phyloP scores from a whole-genome alignment of 208 protist species.

The Crithidia expoeki region DNA sequence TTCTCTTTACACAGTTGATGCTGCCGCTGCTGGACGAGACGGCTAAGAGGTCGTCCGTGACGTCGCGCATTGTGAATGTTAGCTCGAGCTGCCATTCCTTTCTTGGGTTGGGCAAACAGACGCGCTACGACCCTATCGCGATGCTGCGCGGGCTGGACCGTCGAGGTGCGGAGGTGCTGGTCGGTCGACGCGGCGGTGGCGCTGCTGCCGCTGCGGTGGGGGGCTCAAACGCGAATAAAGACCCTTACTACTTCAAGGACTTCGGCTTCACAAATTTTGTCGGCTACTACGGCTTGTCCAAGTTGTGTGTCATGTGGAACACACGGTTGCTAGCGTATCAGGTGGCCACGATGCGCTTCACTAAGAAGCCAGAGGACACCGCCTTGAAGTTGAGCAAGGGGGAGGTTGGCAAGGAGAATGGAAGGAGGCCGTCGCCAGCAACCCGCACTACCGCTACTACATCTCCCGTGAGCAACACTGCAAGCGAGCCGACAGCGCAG shows the following conservation, averaged over 20 bases:
- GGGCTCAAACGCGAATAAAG: not conserved
- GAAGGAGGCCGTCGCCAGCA: not conserved
- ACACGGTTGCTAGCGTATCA: conserved; percentile 66
- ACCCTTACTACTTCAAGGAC: conserved; percentile 37
- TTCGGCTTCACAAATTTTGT: conserved; percentile 74
- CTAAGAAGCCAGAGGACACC: conserved; percentile 15
- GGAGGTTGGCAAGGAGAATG: not conserved
- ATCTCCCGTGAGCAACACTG: too few species aligned
- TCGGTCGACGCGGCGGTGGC: not conserved
- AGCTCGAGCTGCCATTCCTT: conserved; percentile 88
- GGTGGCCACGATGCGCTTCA: conserved; percentile 43
- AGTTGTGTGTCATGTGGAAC: conserved; percentile 88
- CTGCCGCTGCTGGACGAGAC: conserved; percentile 71
- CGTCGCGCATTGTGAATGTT: conserved; percentile 86
- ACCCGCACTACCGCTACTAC: too few species aligned
- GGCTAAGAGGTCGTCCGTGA: conserved; percentile 51
- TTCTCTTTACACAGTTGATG: conserved; percentile 77
- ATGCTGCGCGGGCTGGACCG: conserved; percentile 65
- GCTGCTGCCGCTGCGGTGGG: not conserved
- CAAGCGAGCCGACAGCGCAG: not conserved
- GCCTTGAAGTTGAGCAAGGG: not conserved
- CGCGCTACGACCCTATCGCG: conserved; percentile 45
- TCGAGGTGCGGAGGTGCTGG: conserved; percentile 21
- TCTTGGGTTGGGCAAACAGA: conserved; percentile 44
- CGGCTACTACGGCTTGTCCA: conserved; percentile 87